Conservation (phyloP, 2,329 filamentous ascomycete species). For the Trichoderma aggressivum region DNA sequence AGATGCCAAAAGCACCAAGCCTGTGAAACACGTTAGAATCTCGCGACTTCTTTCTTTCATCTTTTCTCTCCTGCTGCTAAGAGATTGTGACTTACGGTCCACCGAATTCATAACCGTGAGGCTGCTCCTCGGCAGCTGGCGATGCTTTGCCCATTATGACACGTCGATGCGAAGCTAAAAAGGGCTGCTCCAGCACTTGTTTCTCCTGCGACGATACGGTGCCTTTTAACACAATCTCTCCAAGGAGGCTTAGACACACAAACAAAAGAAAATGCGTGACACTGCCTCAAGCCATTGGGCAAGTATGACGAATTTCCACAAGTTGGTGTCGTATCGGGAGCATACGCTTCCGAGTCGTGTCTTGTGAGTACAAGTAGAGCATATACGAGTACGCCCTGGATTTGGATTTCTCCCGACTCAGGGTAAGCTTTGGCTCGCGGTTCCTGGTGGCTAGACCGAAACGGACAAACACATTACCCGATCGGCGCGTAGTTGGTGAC, state of each 20-base stretch:
- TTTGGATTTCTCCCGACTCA: background rate
- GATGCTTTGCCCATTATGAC: slow-evolving; percentile 32
- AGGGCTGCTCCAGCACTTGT: background rate
- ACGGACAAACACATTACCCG: slow-evolving; percentile 20
- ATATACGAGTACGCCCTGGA: background rate
- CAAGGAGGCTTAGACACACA: background rate
- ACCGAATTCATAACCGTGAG: slow-evolving; percentile 50
- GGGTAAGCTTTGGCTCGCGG: background rate
- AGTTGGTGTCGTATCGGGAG: slow-evolving; percentile 3
- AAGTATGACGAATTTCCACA: background rate
- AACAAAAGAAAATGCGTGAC: background rate
- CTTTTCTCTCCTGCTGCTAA: background rate
- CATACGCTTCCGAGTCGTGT: slow-evolving; percentile 8
- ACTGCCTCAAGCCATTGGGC: slow-evolving; percentile 17
- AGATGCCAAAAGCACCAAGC: slow-evolving; percentile 71
- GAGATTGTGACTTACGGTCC: slow-evolving; percentile 44
- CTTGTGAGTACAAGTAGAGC: background rate
- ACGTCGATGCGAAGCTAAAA: background rate
- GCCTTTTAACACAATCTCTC: background rate
- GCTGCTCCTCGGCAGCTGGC: slow-evolving; percentile 21
- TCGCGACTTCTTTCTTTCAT: background rate
- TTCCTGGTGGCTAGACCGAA: background rate
- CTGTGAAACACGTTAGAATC: slow-evolving; percentile 41
- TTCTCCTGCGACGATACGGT: background rate
- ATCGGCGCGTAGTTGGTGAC: background rate